phyloP scores from a whole-genome alignment of 768 basidiomycete genomes.

The Gymnopilus junonius region DNA sequence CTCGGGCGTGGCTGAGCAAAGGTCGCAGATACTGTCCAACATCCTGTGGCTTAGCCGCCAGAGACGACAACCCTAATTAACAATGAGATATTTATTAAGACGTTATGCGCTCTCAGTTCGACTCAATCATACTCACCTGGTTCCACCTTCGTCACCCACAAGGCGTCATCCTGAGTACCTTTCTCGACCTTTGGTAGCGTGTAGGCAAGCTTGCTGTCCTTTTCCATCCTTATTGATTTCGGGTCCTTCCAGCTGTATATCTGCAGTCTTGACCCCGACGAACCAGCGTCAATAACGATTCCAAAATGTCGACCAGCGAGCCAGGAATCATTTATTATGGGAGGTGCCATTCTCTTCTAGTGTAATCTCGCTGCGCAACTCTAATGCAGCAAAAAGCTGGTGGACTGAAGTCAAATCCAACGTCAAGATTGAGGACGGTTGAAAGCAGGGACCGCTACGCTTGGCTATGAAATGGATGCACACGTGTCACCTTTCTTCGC shows the following conservation, averaged over 20 bases:
- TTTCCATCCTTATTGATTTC: slow-evolving; percentile 49
- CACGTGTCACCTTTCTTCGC: slow-evolving; percentile 13
- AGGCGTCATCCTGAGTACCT: slow-evolving; percentile 78
- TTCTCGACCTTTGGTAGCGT: slow-evolving; percentile 88
- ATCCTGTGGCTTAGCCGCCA: slow-evolving; percentile 67
- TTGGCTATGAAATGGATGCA: not conserved
- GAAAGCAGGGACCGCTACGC: not conserved
- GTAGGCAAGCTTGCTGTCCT: slow-evolving; percentile 55
- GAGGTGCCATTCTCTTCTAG: slow-evolving; percentile 61
- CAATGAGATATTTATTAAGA: not conserved
- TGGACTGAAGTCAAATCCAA: not conserved
- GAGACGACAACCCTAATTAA: slow-evolving; percentile 81
- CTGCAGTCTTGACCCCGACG: slow-evolving; percentile 93
- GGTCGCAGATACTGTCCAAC: slow-evolving; percentile 82
- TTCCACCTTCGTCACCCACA: slow-evolving; percentile 91
- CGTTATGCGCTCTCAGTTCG: not conserved
- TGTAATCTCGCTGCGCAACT: not conserved
- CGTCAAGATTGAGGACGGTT: not conserved
- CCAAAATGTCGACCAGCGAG: slow-evolving; percentile 83
- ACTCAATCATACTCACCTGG: slow-evolving; percentile 73
- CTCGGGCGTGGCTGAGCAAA: slow-evolving; percentile 79
- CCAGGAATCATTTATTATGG: slow-evolving; percentile 74
- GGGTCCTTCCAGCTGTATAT: slow-evolving; percentile 98
- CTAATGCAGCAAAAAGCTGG: not conserved
- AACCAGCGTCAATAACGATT: slow-evolving; percentile 97